Evolutionary conservation across 2,329 filamentous ascomycete genomes (phyloP), one percentile per base, ranked within the genome.

Genomic region (Calonectria hawksworthii): DNA sequence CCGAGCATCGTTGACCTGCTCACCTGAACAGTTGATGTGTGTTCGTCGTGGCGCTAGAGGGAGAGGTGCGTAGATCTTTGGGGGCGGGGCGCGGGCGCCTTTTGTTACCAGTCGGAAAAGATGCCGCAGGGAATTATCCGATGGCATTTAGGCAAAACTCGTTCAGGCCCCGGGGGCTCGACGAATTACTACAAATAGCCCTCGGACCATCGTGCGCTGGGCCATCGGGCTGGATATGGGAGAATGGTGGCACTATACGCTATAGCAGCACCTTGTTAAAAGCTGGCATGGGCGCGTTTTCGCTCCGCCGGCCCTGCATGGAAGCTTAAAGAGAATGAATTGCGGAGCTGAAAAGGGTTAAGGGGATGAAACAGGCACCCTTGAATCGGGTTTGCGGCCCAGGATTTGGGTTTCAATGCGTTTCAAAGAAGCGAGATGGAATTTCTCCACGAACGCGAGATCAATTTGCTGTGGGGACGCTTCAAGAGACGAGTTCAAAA

Each of bases 391-490:
- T 11, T 30, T 63, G 56, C 34, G 56, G 36, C 36, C 56, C 56
- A 63, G 56, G 56, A 63, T 63, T 63, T 44, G 56, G 56, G 56
- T 63, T 63, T 63, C 56, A 63, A 63, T 63, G 34, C 34, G 56
- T 63, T 63, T 63, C 56, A 63, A 41, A 41, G 56, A 41, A 63
- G 56, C 56, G 56, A 63, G 23, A 41, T 41, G 56, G 56, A 63
- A 63, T 41, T 63, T 63, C 56, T 63, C 56, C 56, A 63, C 56
- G 56, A 63, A 63, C 56, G 56, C 56, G 56, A 63, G 56, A 63
- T 41, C 13, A 16, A 41, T 21, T 63, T 14, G 18, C 21, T 41
- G 56, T 63, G 56, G 56, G 18, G 56, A 63, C 23, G 56, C 34
- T 21, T 63, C 56, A 63, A 63, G 56, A 63, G 16, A 41, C 56